phyloP scores from a whole-genome alignment of 2,329 filamentous ascomycete species.

The Epichloe coenophiala region DNA sequence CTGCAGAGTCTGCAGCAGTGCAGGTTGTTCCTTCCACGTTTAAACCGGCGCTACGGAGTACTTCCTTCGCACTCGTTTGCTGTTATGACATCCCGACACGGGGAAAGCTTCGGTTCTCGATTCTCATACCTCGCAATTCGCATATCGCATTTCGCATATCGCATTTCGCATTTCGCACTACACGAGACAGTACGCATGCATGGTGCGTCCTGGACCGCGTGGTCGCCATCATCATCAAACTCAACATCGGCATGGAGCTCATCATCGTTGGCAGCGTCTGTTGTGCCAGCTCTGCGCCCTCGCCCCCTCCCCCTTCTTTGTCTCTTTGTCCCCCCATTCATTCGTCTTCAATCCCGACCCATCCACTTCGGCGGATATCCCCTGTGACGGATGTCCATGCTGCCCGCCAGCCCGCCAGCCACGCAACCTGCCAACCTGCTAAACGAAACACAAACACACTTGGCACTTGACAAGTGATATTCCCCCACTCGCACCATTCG shows the following conservation, averaged over 20 bases:
- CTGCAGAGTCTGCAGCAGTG: no score
- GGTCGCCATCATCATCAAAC: background rate
- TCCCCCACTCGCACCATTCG: slow-evolving; percentile 1
- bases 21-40: no score
- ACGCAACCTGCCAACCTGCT: no score
- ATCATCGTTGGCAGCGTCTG: background rate
- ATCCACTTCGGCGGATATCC: background rate
- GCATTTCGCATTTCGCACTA: background rate
- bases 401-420: background rate
- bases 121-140: background rate
- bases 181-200: background rate
- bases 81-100: no score
- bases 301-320: no score
- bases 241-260: background rate
- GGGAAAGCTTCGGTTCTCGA: background rate
- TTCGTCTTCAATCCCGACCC: background rate
- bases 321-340: background rate
- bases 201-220: no score
- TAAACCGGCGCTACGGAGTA: no score
- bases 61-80: no score
- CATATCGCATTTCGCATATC: background rate
- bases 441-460: background rate
- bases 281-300: background rate
- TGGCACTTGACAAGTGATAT: slow-evolving; percentile 1
- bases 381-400: background rate